A percentile compares a stretch with the other conserved stretches of the same genome.
phyloP scores from a whole-genome alignment of 768 basidiomycete species.

The Krasilnikovozyma curviuscula region DNA sequence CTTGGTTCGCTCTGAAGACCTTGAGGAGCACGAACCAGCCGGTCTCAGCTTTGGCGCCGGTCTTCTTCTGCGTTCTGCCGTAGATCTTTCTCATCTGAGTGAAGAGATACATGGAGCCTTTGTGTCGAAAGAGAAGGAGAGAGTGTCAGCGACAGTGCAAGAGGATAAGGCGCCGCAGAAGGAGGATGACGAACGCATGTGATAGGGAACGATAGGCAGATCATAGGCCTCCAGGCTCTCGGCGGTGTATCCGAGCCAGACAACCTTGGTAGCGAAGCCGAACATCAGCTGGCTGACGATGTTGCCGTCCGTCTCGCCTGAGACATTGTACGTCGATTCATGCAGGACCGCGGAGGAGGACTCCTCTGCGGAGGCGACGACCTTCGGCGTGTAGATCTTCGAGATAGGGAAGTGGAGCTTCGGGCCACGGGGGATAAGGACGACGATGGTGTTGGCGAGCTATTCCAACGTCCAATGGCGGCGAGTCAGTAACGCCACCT shows the following conservation, averaged over 20 bases:
- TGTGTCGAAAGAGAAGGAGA: no score
- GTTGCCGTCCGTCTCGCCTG: constrained; percentile 31
- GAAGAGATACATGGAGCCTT: constrained; percentile 19
- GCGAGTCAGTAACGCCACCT: background rate
- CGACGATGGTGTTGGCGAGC: constrained; percentile 30
- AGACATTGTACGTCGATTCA: constrained; percentile 52
- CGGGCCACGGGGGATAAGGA: constrained; percentile 50
- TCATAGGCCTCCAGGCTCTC: constrained; percentile 68
- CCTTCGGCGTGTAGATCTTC: constrained; percentile 32
- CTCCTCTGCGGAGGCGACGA: constrained; percentile 26
- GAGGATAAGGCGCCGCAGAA: no score
- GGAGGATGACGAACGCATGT: constrained; percentile 44
- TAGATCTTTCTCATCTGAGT: constrained; percentile 17
- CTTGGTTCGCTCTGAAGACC: constrained; percentile 19
- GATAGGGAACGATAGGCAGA: constrained; percentile 55
- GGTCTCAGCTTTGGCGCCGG: constrained; percentile 2
- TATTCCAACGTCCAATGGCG: constrained; percentile 18
- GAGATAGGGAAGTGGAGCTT: constrained; percentile 52
- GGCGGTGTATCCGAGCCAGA: constrained; percentile 58
- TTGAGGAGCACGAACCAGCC: constrained; percentile 23
- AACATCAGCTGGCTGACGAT: constrained; percentile 46
- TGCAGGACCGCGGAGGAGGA: constrained; percentile 33
- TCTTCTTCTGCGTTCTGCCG: constrained; percentile 16
- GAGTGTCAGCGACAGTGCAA: no score
- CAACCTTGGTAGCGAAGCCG: constrained; percentile 68